Percentiles rank a stretch among this genome's conserved stretches.
phyloP scores from a whole-genome alignment of 768 basidiomycete species.

The Termitomyces sp. region DNA sequence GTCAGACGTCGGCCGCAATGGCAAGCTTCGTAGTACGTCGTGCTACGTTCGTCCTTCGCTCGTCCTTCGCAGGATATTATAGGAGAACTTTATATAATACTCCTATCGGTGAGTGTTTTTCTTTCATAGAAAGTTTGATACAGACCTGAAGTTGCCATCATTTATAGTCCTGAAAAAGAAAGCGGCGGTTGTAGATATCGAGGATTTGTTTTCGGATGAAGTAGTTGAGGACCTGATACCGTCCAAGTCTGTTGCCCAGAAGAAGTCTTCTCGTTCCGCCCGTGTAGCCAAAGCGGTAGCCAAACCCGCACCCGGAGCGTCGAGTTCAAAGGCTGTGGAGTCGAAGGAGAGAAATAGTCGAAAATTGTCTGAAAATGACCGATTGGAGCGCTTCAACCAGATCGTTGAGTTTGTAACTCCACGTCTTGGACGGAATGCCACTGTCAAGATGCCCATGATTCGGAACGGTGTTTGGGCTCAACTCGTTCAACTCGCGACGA shows the following conservation, averaged over 20 bases:
- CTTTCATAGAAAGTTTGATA: neutral
- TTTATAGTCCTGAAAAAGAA: conserved; percentile 10
- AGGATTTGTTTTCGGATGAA: conserved; percentile 10
- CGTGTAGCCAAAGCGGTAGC: neutral
- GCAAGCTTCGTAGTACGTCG: conserved; percentile 5
- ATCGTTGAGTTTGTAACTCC: conserved; percentile 2
- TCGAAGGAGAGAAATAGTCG: neutral
- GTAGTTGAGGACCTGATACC: conserved; percentile 3
- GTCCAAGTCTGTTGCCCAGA: neutral
- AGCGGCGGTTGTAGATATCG: conserved; percentile 4
- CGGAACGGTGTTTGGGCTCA: neutral
- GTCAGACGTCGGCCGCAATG: neutral
- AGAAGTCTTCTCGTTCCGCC: neutral
- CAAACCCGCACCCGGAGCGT: neutral
- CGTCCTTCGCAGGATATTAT: neutral
- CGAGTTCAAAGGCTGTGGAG: neutral
- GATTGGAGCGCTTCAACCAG: conserved; percentile 1
- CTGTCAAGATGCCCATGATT: neutral
- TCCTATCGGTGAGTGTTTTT: conserved; percentile 2
- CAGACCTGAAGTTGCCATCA: neutral
- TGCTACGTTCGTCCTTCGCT: neutral
- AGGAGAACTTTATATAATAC: conserved; percentile 6
- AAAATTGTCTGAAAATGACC: neutral
- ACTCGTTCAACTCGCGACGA: conserved; percentile 38
- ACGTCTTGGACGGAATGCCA: neutral